Conservation (phyloP, 176 grass and related monocot genomes). For the Thalia dealbata region DNA sequence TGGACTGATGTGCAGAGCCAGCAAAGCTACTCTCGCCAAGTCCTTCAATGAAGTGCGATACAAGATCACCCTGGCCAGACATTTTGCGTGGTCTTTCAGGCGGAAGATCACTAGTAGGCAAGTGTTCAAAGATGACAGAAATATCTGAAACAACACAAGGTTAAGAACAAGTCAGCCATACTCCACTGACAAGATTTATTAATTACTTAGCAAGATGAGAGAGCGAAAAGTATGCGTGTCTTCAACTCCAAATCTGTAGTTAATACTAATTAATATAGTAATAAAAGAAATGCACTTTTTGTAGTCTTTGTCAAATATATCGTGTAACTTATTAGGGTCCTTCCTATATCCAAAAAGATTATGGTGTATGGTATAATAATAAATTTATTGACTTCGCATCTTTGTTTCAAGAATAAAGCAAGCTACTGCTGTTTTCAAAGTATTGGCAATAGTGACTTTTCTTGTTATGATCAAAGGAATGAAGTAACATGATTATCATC, state of each 20-base stretch:
- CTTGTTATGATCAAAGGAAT: background rate
- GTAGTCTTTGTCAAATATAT: background rate
- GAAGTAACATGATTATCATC: background rate
- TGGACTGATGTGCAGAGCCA: slow-evolving; percentile 15
- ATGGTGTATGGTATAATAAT: too few species aligned
- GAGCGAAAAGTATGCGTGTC: background rate
- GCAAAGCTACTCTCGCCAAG: slow-evolving; percentile 26
- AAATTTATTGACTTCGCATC: too few species aligned
- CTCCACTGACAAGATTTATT: background rate
- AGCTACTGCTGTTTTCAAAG: too few species aligned
- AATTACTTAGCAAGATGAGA: background rate
- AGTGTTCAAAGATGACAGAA: slow-evolving; percentile 32
- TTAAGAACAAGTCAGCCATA: background rate
- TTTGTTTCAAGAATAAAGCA: too few species aligned
- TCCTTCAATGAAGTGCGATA: slow-evolving; percentile 18
- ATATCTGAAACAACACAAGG: slow-evolving; percentile 30
- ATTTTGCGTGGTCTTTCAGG: slow-evolving; percentile 30
- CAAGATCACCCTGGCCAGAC: slow-evolving; percentile 14
- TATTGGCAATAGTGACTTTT: background rate
- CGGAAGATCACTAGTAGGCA: slow-evolving; percentile 27
- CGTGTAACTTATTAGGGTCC: background rate
- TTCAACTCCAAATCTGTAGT: background rate
- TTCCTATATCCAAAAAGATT: background rate
- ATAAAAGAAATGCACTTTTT: background rate
- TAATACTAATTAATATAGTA: background rate